phyloP scores from a whole-genome alignment of 1,284 basidiomycete species.

The Chiua sp. region DNA sequence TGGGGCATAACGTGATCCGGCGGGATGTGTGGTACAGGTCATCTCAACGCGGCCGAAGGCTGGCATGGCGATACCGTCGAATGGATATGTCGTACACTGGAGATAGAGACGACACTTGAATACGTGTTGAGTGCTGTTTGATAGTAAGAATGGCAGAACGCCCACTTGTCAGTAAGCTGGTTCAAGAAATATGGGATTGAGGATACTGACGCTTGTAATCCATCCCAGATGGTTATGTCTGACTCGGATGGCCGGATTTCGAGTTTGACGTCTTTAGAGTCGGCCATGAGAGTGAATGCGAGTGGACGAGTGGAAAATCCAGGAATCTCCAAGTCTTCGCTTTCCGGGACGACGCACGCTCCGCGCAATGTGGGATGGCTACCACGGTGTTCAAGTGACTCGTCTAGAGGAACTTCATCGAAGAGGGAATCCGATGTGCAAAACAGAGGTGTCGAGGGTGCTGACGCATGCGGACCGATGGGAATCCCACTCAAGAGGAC shows the following conservation, averaged over 20 bases:
- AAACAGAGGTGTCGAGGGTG: not conserved
- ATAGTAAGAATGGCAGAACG: too few relatives aligned
- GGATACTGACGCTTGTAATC: conserved; percentile 21
- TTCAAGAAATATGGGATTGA: not conserved
- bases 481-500: conserved; percentile 9
- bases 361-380: not conserved
- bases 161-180: not conserved
- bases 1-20: conserved; percentile 6
- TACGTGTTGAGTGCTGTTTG: conserved; percentile 22
- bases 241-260: conserved; percentile 13
- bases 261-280: conserved; percentile 19
- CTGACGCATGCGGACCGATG: not conserved
- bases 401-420: not conserved
- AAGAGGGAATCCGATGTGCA: not conserved
- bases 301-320: too few relatives aligned
- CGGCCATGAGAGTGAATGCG: not conserved
- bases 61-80: conserved; percentile 11
- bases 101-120: conserved; percentile 32
- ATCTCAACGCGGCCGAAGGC: conserved; percentile 25
- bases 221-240: conserved; percentile 34
- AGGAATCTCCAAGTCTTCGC: too few relatives aligned
- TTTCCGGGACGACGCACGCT: not conserved
- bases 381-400: too few relatives aligned
- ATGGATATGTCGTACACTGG: conserved; percentile 20
- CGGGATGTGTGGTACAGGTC: conserved; percentile 22